phyloP scores from a whole-genome alignment of 2,329 filamentous ascomycete genomes.

The Colletotrichum sp. region DNA sequence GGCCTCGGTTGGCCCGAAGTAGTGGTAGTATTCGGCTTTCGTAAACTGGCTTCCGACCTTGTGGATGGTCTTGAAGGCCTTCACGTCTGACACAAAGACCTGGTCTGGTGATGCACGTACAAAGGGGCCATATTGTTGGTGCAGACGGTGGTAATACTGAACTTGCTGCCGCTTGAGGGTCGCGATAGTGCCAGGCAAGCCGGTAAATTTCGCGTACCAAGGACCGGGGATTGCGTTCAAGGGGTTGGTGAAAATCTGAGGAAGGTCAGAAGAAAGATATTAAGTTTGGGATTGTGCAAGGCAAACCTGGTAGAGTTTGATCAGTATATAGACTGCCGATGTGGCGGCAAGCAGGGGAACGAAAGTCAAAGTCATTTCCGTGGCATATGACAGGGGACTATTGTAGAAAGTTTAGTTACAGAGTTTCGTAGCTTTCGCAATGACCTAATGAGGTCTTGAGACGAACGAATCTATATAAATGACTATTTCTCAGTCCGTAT shows the following conservation, averaged over 20 bases:
- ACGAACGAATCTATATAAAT: not conserved
- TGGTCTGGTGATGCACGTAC: not conserved
- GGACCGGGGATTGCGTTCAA: not conserved
- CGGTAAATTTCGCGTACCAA: not conserved
- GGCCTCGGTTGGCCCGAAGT: not conserved
- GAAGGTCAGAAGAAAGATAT: too few relatives aligned
- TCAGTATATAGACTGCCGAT: not conserved
- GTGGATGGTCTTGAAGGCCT: not conserved
- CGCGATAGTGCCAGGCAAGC: not conserved
- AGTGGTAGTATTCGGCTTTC: not conserved
- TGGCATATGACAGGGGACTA: not conserved
- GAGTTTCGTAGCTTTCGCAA: not conserved
- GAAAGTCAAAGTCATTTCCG: not conserved
- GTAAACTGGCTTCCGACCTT: not conserved
- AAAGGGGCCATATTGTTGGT: not conserved
- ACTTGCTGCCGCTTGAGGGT: not conserved
- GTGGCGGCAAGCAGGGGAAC: not conserved
- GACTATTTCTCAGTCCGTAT: not conserved
- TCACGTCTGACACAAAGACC: not conserved
- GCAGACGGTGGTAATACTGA: not conserved
- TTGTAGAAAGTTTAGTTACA: not conserved
- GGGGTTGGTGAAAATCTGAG: not conserved
- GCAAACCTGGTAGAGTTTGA: not conserved
- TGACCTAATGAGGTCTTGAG: not conserved
- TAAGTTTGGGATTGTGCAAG: not conserved